Percentiles rank a stretch among this genome's conserved stretches.
Conservation (phyloP, 2,329 filamentous ascomycete species). For the Ramichloridium luteum region DNA sequence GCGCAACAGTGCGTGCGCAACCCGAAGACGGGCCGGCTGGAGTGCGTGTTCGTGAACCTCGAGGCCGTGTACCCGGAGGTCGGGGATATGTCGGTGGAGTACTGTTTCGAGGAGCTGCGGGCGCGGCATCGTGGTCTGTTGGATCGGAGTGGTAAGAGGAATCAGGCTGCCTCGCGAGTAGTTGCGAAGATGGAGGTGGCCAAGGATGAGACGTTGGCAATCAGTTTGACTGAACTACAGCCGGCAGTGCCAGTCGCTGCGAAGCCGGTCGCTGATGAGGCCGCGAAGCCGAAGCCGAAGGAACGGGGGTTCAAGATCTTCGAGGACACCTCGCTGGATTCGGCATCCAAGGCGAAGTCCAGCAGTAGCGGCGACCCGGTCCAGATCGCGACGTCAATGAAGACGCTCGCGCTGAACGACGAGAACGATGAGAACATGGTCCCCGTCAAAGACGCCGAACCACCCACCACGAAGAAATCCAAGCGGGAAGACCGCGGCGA, state of each 20-base stretch:
- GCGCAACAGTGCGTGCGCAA: constrained; percentile 74
- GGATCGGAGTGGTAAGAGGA: constrained; percentile 38
- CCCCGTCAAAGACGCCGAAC: constrained; percentile 20
- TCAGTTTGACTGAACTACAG: constrained; percentile 11
- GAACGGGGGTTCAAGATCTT: constrained; percentile 25
- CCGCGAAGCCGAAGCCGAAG: constrained; percentile 12
- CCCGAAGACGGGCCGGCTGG: constrained; percentile 66
- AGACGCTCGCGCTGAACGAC: constrained; percentile 25
- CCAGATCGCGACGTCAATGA: constrained; percentile 17
- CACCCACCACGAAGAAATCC: constrained; percentile 36
- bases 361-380: constrained; percentile 13
- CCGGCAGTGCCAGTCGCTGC: constrained; percentile 1
- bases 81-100: constrained; percentile 55
- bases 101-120: constrained; percentile 85
- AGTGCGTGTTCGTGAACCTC: constrained; percentile 78
- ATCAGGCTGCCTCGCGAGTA: constrained; percentile 17
- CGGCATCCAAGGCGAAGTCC: constrained; percentile 2
- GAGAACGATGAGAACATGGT: constrained; percentile 39
- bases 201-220: constrained; percentile 13
- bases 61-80: constrained; percentile 73
- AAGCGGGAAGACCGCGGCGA: constrained; percentile 38
- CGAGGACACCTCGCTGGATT: constrained; percentile 17
- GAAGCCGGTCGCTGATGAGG: no score
- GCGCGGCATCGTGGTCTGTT: constrained; percentile 62
- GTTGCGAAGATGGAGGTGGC: constrained; percentile 4